Conservation (phyloP, 2,329 filamentous ascomycete species). For the Scolecobasidium constrictum region DNA sequence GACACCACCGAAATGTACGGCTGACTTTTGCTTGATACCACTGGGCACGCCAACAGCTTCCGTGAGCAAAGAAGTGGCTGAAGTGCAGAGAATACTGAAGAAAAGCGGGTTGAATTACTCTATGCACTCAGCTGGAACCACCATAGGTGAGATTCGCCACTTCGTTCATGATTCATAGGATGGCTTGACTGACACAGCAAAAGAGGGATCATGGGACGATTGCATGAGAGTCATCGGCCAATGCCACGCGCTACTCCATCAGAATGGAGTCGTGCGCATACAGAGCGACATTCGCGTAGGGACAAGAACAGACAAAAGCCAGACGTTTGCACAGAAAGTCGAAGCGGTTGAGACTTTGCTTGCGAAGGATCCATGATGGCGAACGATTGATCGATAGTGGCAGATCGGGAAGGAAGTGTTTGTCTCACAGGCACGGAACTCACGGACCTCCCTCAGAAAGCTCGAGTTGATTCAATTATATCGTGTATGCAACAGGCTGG, state of each 20-base stretch:
- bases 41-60: slow-evolving; percentile 46
- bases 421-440: too few species aligned
- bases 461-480: too few species aligned
- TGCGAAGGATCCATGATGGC: slow-evolving; percentile 17
- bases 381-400: too few species aligned
- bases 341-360: slow-evolving; percentile 45
- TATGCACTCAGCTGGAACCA: slow-evolving; percentile 92
- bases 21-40: slow-evolving; percentile 86
- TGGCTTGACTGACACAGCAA: slow-evolving; percentile 9
- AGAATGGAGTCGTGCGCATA: slow-evolving; percentile 66
- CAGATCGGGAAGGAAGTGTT: too few species aligned
- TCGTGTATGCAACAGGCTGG: too few species aligned
- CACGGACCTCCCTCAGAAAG: too few species aligned
- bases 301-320: slow-evolving; percentile 75
- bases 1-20: slow-evolving; percentile 68
- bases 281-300: slow-evolving; percentile 85
- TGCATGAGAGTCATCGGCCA: slow-evolving; percentile 81
- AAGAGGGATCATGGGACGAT: slow-evolving; percentile 85
- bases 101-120: slow-evolving; percentile 69
- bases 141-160: slow-evolving; percentile 58
- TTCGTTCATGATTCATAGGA: neutral
- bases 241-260: slow-evolving; percentile 67
- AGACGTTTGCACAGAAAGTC: slow-evolving; percentile 74
- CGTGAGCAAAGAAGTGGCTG: slow-evolving; percentile 62
- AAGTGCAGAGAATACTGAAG: slow-evolving; percentile 76